These are phyloP conservation scores for Massariosphaeria phaeospora DNA, from an alignment of 495 filamentous ascomycete genomes.

Conservation along the genomic window DNA sequence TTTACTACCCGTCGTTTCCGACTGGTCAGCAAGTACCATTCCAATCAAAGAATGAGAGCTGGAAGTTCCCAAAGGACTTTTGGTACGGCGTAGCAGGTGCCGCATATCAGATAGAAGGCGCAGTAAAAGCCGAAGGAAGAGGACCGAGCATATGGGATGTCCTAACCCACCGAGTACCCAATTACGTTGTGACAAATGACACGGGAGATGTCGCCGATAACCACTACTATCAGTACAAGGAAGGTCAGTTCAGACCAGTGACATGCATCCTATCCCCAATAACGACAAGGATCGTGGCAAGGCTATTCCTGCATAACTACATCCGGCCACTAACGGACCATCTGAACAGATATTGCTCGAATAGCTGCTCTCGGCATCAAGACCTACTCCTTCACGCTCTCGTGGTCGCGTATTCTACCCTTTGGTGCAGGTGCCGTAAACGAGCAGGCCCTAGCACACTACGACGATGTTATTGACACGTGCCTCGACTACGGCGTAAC, in stretches of 20 bases:
- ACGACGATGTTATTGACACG: slow-evolving; percentile 35
- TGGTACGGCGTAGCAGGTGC: slow-evolving; percentile 35
- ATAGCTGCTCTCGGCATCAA: slow-evolving; percentile 37
- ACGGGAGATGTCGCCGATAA: slow-evolving; percentile 36
- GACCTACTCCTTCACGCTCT: slow-evolving; percentile 35
- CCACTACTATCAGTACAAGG: slow-evolving; percentile 39
- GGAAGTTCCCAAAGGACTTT: slow-evolving; percentile 32
- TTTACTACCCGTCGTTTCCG: slow-evolving; percentile 30
- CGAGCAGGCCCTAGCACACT: slow-evolving; percentile 32
- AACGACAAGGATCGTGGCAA: too few species aligned
- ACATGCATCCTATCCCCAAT: background rate
- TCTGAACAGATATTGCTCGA: slow-evolving; percentile 32
- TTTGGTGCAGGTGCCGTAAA: slow-evolving; percentile 34
- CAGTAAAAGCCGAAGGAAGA: slow-evolving; percentile 31
- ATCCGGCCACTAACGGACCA: background rate
- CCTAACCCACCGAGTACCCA: slow-evolving; percentile 30
- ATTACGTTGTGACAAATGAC: slow-evolving; percentile 23
- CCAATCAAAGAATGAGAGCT: slow-evolving; percentile 20
- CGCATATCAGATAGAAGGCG: slow-evolving; percentile 39
- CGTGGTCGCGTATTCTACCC: slow-evolving; percentile 39
- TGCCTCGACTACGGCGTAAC: slow-evolving; percentile 31
- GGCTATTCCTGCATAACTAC: too few species aligned
- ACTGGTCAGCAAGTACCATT: slow-evolving; percentile 17
- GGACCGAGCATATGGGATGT: slow-evolving; percentile 32
- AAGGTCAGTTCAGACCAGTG: too few species aligned